Evolutionary conservation across 1,284 basidiomycete genomes (phyloP).

Genomic region (Melampsora abietis-canadensis): DNA sequence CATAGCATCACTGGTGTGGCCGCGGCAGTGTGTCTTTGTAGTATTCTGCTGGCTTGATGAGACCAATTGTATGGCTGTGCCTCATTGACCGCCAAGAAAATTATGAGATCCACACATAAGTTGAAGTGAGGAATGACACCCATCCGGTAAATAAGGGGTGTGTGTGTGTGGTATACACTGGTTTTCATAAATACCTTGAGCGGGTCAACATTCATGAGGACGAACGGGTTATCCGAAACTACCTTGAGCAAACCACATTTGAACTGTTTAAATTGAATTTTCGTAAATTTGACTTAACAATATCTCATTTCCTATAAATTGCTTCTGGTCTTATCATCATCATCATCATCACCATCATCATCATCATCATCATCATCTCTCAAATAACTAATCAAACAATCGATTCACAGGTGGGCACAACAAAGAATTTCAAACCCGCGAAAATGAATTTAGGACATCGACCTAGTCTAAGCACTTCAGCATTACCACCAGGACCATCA

Average conservation of each 20-base stretch:
- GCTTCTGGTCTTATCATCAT: too few species aligned
- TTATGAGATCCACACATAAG: neutral
- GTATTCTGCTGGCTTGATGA: neutral
- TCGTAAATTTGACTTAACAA: too few species aligned
- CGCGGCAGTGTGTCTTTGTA: neutral
- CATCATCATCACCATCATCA: too few species aligned
- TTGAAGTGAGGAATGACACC: too few species aligned
- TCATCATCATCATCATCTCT: neutral
- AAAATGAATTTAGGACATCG: constrained; percentile 36
- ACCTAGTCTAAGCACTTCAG: constrained; percentile 18
- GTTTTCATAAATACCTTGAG: too few species aligned
- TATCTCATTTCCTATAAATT: too few species aligned
- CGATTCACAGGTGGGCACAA: constrained; percentile 16
- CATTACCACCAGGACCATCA: constrained; percentile 12
- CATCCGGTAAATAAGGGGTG: too few species aligned
- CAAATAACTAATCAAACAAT: too few species aligned
- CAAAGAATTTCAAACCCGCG: constrained; percentile 5
- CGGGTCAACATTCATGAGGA: too few species aligned
- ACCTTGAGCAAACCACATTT: neutral
- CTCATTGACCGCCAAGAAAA: neutral
- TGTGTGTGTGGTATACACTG: too few species aligned
- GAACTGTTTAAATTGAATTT: neutral
- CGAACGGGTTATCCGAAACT: neutral
- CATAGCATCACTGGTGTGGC: neutral
- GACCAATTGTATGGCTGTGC: neutral